These are phyloP conservation scores for Capniomyces stellatus DNA, from an alignment of 371 early-diverging fungal genomes.

Conservation along the genomic window DNA sequence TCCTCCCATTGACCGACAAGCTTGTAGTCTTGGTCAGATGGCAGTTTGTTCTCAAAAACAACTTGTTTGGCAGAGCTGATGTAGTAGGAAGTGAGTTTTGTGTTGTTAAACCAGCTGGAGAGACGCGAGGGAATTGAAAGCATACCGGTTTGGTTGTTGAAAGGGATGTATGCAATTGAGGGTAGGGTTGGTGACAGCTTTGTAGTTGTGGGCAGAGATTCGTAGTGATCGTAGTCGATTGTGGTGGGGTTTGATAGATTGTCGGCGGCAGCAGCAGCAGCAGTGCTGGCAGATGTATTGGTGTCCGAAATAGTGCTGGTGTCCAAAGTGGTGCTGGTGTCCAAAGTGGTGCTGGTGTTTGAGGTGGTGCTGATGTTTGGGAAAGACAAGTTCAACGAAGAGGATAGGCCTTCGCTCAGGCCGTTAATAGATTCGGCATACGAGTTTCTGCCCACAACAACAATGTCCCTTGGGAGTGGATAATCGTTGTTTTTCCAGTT, in stretches of 20 bases:
- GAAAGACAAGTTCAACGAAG: too few species aligned
- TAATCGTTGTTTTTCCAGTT: not conserved
- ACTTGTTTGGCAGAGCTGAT: constrained; percentile 22
- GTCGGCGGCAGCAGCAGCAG: not conserved
- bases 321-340: not conserved
- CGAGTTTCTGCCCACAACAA: constrained; percentile 23
- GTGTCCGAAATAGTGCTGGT: not conserved
- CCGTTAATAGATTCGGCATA: constrained; percentile 24
- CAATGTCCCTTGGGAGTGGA: constrained; percentile 10
- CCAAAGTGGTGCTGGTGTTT: not conserved
- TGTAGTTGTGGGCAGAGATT: not conserved
- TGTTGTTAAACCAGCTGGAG: constrained; percentile 24
- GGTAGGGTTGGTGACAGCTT: too few species aligned
- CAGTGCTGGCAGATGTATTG: not conserved
- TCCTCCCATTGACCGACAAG: not conserved
- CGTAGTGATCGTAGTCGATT: constrained; percentile 3
- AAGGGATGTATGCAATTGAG: constrained; percentile 18
- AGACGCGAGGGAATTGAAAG: constrained; percentile 15
- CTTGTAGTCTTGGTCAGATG: not conserved
- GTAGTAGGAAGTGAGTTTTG: constrained; percentile 19
- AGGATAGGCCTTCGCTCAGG: constrained; percentile 21
- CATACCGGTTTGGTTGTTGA: constrained; percentile 19
- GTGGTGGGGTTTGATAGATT: not conserved
- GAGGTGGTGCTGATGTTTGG: too few species aligned
- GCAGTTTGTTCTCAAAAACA: constrained; percentile 18